Evolutionary conservation across 305 asterid genomes (phyloP).

Genomic region (Fraxinus ornus): DNA sequence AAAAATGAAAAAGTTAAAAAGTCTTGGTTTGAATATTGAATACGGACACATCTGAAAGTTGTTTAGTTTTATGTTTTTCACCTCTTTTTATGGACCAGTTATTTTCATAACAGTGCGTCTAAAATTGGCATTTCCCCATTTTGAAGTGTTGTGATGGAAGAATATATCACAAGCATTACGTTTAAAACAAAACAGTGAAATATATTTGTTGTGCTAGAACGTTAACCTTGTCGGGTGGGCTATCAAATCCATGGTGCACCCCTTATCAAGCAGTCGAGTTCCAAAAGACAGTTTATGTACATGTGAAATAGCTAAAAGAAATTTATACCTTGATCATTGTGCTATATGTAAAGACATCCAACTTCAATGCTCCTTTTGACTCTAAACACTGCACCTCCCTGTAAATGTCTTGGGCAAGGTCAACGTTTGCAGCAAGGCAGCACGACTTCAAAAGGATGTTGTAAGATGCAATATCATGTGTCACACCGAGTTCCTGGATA

Average conservation of each 20-base stretch:
- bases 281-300: conserved; percentile 12
- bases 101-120: conserved; percentile 12
- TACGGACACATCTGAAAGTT: conserved; percentile 19
- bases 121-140: conserved; percentile 16
- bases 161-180: conserved; percentile 17
- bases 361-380: conserved; percentile 55
- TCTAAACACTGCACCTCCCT: conserved; percentile 58
- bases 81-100: conserved; percentile 21
- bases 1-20: neutral
- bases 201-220: conserved; percentile 9
- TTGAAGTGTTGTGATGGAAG: conserved; percentile 12
- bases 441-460: conserved; percentile 90
- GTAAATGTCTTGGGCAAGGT: conserved; percentile 76
- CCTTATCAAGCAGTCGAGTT: conserved; percentile 11
- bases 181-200: conserved; percentile 14
- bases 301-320: conserved; percentile 20
- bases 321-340: conserved; percentile 77
- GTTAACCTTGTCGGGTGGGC: conserved; percentile 13
- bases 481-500: conserved; percentile 69
- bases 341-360: conserved; percentile 95
- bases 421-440: conserved; percentile 73
- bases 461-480: conserved; percentile 69
- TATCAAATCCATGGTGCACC: conserved; percentile 5
- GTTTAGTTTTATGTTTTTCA: neutral
- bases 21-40: conserved; percentile 25